phyloP scores from a whole-genome alignment of 106 monocot species.

The Phalaenopsis equestris region DNA sequence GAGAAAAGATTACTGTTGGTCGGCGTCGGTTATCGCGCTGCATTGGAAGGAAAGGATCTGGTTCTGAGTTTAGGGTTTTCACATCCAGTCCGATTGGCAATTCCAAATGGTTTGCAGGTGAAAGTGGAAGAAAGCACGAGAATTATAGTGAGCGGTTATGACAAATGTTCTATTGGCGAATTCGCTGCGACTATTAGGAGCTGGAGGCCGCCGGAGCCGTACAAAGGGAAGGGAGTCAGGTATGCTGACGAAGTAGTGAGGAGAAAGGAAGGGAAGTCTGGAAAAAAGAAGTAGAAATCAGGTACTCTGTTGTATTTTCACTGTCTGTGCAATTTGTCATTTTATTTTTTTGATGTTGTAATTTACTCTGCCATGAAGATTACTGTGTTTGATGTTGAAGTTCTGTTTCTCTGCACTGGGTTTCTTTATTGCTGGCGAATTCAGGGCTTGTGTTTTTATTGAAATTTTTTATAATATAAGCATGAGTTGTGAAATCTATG shows the following conservation, averaged over 20 bases:
- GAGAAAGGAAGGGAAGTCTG: constrained; percentile 95
- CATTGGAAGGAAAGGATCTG: constrained; percentile 66
- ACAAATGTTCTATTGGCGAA: constrained; percentile 76
- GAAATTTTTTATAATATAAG: too few relatives aligned
- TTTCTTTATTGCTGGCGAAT: too few relatives aligned
- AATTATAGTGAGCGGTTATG: constrained; percentile 60
- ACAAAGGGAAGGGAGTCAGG: constrained; percentile 88
- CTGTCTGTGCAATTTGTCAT: too few relatives aligned
- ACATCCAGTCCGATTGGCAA: constrained; percentile 80
- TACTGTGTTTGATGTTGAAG: background rate
- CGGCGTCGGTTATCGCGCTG: constrained; percentile 86
- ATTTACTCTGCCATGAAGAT: background rate
- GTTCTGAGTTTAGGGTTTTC: constrained; percentile 87
- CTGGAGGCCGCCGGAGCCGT: constrained; percentile 95
- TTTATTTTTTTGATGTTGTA: background rate
- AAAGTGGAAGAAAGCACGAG: constrained; percentile 91
- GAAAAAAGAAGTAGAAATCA: constrained; percentile 86
- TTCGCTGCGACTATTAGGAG: constrained; percentile 83
- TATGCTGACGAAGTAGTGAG: constrained; percentile 89
- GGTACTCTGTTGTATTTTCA: background rate
- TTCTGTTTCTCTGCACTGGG: too few relatives aligned
- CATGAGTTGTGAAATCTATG: too few relatives aligned
- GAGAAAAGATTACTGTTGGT: constrained; percentile 79
- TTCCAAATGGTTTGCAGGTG: constrained; percentile 64
- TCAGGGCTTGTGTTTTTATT: too few relatives aligned